Conservation (phyloP, 2,329 filamentous ascomycete species). For the Plenodomus lindquistii region DNA sequence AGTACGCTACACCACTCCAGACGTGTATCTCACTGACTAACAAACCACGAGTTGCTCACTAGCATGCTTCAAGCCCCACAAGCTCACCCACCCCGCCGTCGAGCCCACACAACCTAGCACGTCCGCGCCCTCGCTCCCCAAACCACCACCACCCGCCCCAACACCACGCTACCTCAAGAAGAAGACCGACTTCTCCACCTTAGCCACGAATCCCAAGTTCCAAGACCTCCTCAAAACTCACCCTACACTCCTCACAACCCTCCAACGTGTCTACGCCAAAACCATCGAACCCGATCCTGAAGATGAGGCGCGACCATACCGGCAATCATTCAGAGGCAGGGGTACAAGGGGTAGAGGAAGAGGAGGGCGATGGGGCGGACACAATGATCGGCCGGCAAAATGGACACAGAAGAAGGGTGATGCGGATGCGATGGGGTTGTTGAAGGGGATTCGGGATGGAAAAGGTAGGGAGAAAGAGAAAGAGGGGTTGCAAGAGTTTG, state of each 20-base stretch:
- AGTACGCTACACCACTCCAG: constrained; percentile 37
- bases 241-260: constrained; percentile 24
- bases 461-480: constrained; percentile 36
- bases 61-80: constrained; percentile 37
- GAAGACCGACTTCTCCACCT: constrained; percentile 36
- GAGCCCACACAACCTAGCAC: constrained; percentile 5
- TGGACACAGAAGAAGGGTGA: constrained; percentile 40
- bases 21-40: background rate
- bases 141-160: constrained; percentile 33
- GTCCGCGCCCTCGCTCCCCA: constrained; percentile 17
- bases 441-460: constrained; percentile 31
- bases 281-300: constrained; percentile 39
- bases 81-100: constrained; percentile 23
- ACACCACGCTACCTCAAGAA: constrained; percentile 36
- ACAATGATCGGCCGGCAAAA: constrained; percentile 12
- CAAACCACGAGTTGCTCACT: constrained; percentile 35
- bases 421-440: constrained; percentile 32
- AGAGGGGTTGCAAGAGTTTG: constrained; percentile 49
- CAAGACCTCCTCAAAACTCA: constrained; percentile 32
- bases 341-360: constrained; percentile 20
- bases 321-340: constrained; percentile 20
- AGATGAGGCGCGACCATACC: constrained; percentile 20
- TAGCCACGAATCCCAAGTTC: constrained; percentile 33
- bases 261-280: constrained; percentile 40
- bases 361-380: constrained; percentile 20